Evolutionary conservation across 2,329 filamentous ascomycete species (phyloP).

Genomic region (Diplodia scrobiculata): DNA sequence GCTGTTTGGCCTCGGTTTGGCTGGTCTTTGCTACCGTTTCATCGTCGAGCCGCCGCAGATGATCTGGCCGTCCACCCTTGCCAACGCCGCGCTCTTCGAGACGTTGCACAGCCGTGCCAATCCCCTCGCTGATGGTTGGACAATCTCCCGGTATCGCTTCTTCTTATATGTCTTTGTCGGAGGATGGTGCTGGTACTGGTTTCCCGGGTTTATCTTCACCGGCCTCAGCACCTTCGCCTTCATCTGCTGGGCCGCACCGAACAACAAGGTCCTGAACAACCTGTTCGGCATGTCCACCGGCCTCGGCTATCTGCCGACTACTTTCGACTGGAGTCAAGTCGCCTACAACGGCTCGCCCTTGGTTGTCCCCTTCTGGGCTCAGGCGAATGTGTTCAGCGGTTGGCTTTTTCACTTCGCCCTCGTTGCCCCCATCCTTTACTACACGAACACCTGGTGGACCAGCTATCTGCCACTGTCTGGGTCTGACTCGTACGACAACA

Average conservation of each 20-base stretch:
- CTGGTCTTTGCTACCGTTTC: slow-evolving; percentile 34
- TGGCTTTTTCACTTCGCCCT: slow-evolving; percentile 44
- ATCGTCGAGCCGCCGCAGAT: slow-evolving; percentile 37
- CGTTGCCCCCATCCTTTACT: slow-evolving; percentile 47
- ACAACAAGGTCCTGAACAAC: slow-evolving; percentile 38
- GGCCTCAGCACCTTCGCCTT: slow-evolving; percentile 36
- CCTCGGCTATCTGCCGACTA: slow-evolving; percentile 35
- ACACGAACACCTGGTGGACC: slow-evolving; percentile 56
- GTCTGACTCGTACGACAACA: slow-evolving; percentile 64
- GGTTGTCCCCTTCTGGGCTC: slow-evolving; percentile 43
- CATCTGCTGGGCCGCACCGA: slow-evolving; percentile 36
- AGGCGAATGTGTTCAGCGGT: slow-evolving; percentile 50
- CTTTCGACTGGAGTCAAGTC: slow-evolving; percentile 38
- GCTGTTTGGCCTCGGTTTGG: slow-evolving; percentile 51
- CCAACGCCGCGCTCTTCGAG: slow-evolving; percentile 35
- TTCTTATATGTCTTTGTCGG: slow-evolving; percentile 35
- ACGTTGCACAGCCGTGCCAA: slow-evolving; percentile 38
- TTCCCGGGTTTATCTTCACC: slow-evolving; percentile 35
- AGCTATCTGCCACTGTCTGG: slow-evolving; percentile 33
- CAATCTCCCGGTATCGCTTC: slow-evolving; percentile 35
- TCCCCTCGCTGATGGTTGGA: slow-evolving; percentile 40
- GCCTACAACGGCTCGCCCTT: slow-evolving; percentile 32
- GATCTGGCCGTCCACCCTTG: slow-evolving; percentile 37
- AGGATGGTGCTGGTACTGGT: slow-evolving; percentile 37
- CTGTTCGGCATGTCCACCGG: slow-evolving; percentile 36